A percentile compares a stretch with the other conserved stretches of the same genome.
Evolutionary conservation across 176 grass and related monocot species (phyloP).

Genomic region (Raddia distichophylla): DNA sequence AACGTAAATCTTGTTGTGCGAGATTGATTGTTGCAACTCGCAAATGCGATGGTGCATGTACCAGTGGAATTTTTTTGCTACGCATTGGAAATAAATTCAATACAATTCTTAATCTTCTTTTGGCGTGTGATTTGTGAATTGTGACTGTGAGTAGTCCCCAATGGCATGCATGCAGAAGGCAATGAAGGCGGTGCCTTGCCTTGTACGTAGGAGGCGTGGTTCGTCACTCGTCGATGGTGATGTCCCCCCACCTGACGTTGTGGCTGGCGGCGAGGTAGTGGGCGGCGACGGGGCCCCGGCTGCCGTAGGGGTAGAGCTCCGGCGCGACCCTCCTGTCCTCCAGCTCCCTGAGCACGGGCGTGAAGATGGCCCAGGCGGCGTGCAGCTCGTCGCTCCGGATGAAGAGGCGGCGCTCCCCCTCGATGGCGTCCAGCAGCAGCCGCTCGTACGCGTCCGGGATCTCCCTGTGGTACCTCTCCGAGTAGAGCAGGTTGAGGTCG

Average conservation of each 20-base stretch:
- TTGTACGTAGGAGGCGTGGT: conserved; percentile 12
- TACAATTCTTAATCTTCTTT: no score
- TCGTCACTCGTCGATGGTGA: conserved; percentile 45
- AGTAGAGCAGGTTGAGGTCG: conserved; percentile 88
- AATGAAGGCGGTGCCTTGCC: neutral
- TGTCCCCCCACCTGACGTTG: conserved; percentile 82
- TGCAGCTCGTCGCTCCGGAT: conserved; percentile 97
- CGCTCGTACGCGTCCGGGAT: conserved; percentile 96
- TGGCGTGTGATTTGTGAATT: no score
- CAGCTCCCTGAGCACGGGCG: conserved; percentile 74
- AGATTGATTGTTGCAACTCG: no score
- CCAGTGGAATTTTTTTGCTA: no score
- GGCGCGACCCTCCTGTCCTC: conserved; percentile 66
- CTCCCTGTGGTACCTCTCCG: conserved; percentile 65
- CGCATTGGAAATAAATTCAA: no score
- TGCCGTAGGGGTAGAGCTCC: conserved; percentile 94
- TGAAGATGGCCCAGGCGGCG: conserved; percentile 88
- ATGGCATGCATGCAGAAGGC: no score
- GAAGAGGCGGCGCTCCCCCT: conserved; percentile 83
- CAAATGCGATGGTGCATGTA: no score
- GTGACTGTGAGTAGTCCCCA: no score
- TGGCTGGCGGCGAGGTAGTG: conserved; percentile 90
- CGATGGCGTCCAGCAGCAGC: conserved; percentile 82
- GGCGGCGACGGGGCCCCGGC: conserved; percentile 84
- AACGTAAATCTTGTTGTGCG: no score